These are phyloP conservation scores for Stephania japonica DNA, from an alignment of 164 flowering plant genomes.

Conservation along the genomic window DNA sequence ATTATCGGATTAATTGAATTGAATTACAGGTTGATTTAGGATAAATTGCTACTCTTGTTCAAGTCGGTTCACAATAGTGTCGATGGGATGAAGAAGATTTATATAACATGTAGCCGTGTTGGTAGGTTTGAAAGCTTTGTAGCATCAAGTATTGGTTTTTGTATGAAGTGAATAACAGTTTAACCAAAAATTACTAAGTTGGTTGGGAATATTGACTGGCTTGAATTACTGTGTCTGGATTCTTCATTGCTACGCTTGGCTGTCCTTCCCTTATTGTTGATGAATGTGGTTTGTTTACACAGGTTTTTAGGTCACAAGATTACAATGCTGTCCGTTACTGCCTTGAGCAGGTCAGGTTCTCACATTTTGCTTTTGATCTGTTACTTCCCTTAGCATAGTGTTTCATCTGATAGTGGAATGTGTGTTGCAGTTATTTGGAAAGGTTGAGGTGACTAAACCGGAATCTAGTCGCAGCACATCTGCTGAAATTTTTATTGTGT, in stretches of 20 bases:
- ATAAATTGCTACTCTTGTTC: neutral
- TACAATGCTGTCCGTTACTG: slow-evolving; percentile 79
- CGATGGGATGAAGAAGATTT: too few relatives aligned
- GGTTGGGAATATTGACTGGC: neutral
- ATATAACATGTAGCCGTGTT: too few relatives aligned
- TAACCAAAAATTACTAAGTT: neutral
- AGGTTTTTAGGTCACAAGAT: slow-evolving; percentile 96
- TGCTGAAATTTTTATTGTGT: slow-evolving; percentile 81
- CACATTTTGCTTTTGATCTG: neutral
- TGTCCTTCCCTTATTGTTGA: neutral
- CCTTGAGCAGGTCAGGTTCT: slow-evolving; percentile 58
- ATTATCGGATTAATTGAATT: neutral
- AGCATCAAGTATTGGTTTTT: neutral
- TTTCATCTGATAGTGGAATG: slow-evolving; percentile 9
- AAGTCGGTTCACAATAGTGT: neutral
- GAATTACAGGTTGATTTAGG: neutral
- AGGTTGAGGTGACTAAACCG: slow-evolving; percentile 89
- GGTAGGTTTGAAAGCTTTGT: too few relatives aligned
- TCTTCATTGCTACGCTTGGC: neutral
- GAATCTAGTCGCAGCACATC: slow-evolving; percentile 84
- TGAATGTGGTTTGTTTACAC: slow-evolving; percentile 10
- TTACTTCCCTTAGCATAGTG: neutral
- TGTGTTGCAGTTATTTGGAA: slow-evolving; percentile 74
- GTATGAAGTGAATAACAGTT: neutral
- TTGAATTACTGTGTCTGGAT: neutral